Evolutionary conservation across 1,139 yeast species (phyloP).

Genomic region (Meyerozyma guilliermondii): DNA sequence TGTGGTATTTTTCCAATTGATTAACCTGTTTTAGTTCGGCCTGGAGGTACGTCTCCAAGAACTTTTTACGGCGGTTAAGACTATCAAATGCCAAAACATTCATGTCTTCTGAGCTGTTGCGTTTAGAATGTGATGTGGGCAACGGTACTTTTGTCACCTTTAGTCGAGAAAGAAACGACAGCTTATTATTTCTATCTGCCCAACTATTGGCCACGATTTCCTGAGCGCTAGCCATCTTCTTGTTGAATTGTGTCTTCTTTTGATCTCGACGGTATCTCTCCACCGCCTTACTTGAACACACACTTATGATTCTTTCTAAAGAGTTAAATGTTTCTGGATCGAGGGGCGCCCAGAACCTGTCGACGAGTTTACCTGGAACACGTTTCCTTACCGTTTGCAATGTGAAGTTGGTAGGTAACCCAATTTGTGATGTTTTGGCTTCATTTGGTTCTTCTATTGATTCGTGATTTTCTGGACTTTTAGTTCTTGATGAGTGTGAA

Average conservation of each 20-base stretch:
- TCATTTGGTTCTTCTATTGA: not conserved
- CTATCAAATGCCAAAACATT: constrained; percentile 29
- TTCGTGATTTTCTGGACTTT: not conserved
- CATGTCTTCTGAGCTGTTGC: constrained; percentile 14
- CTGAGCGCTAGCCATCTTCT: constrained; percentile 24
- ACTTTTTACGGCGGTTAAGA: constrained; percentile 23
- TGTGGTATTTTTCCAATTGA: constrained; percentile 26
- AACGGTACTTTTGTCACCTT: constrained; percentile 32
- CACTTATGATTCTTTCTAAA: constrained; percentile 24
- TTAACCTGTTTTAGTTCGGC: constrained; percentile 37
- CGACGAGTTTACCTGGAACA: constrained; percentile 28
- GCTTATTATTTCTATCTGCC: constrained; percentile 19
- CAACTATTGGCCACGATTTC: constrained; percentile 25
- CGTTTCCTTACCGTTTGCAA: constrained; percentile 15
- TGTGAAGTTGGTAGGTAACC: constrained; percentile 5
- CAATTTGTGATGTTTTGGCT: not conserved
- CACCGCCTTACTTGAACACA: constrained; percentile 25
- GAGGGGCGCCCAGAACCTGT: constrained; percentile 32
- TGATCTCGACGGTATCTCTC: constrained; percentile 19
- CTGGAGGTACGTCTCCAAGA: constrained; percentile 35
- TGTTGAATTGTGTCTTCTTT: constrained; percentile 8
- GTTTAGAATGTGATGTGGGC: constrained; percentile 12
- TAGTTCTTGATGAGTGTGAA: too few species aligned
- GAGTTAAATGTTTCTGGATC: constrained; percentile 17
- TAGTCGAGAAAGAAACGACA: constrained; percentile 30